A percentile compares a stretch with the other conserved stretches of the same genome.
Evolutionary conservation across 805 yeast species (phyloP).

Genomic region (Yarrowia divulgata): DNA sequence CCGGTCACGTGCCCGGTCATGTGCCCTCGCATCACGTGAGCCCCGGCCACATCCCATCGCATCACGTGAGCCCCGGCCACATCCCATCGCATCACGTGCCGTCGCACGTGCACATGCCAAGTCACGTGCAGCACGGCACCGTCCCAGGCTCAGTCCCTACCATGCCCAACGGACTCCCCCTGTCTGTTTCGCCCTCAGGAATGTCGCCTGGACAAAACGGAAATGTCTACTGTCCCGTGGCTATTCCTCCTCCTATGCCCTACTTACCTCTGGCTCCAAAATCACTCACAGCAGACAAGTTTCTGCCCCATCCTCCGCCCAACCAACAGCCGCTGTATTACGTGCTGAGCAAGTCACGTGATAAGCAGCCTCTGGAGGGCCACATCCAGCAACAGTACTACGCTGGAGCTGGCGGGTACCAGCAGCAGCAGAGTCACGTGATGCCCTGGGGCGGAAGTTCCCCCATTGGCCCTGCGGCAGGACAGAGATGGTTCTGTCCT

Average conservation of each 20-base stretch:
- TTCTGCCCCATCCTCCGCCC: conserved; percentile 33
- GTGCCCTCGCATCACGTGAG: not conserved
- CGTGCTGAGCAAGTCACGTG: conserved; percentile 22
- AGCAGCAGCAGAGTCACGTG: not conserved
- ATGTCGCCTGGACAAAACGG: not conserved
- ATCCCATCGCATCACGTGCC: not conserved
- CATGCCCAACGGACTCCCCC: conserved; percentile 17
- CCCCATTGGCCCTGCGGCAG: conserved; percentile 5
- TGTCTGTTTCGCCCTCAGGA: not conserved
- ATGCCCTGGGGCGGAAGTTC: conserved; percentile 2
- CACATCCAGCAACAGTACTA: conserved; percentile 26
- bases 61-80: not conserved
- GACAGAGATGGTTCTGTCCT: conserved; percentile 11
- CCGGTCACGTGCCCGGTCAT: not conserved
- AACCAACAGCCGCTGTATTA: conserved; percentile 38
- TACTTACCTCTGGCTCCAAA: conserved; percentile 29
- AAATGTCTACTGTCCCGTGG: conserved; percentile 3
- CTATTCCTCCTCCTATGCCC: conserved; percentile 32
- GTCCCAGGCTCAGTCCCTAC: conserved; percentile 3
- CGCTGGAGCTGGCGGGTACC: not conserved
- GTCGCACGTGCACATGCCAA: not conserved
- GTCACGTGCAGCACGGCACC: conserved; percentile 1
- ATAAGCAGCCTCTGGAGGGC: conserved; percentile 38
- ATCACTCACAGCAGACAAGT: conserved; percentile 35
- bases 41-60: not conserved